Evolutionary conservation across 1,139 yeast genomes (phyloP), one percentile per base, ranked within the genome.

Genomic region (Geotrichum phurueaensis): DNA sequence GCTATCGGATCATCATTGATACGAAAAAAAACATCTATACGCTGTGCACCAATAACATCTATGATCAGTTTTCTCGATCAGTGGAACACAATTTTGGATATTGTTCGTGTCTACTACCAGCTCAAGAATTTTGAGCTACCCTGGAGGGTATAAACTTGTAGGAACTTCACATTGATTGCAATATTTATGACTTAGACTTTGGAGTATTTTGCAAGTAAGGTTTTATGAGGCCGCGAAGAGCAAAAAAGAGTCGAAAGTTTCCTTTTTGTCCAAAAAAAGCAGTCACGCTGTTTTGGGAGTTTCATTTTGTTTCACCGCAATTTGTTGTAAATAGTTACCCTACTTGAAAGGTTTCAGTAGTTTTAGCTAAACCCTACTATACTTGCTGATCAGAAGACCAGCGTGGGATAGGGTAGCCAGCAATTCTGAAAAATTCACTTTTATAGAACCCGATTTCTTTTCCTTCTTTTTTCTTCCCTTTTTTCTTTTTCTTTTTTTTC

Each of bases 91-190:
- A 75, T 76, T 64, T 71, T 81, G 55, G 82, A 81, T 36, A 81
- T 83, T 45, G 87, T 88, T 25, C 88, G 88, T 39, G 81, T 84
- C 56, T 84, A 84, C 70, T 79, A 77, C 64, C 82, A 83, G 3
- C 77, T 81, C 68, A 82, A 81, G 69, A 78, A 78, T 52, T 68
- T 72, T 43, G 83, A 81, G 62, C 77, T 81, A 23, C 78, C 84
- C 62, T 84, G 87, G 87, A 83, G 87, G 65, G 86, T 82, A 4
- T 39, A 22, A 39, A 2, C 2, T 39, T 15, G 47, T 65, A 69
- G 3, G 12, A 25, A 54, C 15, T 43, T 48, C 6, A 31, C 43
- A 43, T 29, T 43, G n/a, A 27, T 9, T 7, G 33, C 33, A 18
- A 33, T 18, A 15, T 39, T 43, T 54, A 23, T 3, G 20, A 48